These are phyloP conservation scores for Fraxinus anomala DNA, from an alignment of 257 asterid genomes.

Conservation along the genomic window DNA sequence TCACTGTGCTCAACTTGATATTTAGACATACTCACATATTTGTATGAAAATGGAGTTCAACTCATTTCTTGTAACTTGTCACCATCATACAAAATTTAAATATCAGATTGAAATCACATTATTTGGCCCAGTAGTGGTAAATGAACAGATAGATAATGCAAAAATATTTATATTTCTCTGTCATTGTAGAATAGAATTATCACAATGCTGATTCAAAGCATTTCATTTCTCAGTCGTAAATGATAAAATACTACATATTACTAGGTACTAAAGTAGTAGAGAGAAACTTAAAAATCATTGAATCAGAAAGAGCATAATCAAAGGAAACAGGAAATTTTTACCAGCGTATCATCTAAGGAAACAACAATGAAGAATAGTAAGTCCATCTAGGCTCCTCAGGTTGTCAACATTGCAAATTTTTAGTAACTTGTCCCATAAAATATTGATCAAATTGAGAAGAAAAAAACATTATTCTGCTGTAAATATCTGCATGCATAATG, in stretches of 20 bases:
- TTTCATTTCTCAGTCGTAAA: background rate
- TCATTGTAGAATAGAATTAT: background rate
- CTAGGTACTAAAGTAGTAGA: background rate
- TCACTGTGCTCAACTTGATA: background rate
- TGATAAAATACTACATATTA: background rate
- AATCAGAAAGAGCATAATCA: background rate
- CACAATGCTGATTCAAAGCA: background rate
- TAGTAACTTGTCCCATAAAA: background rate
- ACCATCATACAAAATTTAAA: background rate
- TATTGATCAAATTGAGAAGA: background rate
- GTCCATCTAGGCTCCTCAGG: slow-evolving; percentile 1
- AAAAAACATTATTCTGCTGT: background rate
- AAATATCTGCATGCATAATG: background rate
- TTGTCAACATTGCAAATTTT: background rate
- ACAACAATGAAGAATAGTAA: background rate
- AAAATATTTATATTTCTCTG: background rate
- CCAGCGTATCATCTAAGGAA: background rate
- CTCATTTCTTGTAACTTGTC: background rate
- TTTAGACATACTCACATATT: background rate
- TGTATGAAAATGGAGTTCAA: slow-evolving; percentile 4
- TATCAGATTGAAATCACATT: background rate
- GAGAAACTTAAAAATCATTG: background rate
- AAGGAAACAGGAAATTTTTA: background rate
- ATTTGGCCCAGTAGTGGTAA: background rate
- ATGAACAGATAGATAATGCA: background rate